Evolutionary conservation across 139 green algal genomes (phyloP), one percentile per base, ranked within the genome.

Genomic region (Chlorella sp.): DNA sequence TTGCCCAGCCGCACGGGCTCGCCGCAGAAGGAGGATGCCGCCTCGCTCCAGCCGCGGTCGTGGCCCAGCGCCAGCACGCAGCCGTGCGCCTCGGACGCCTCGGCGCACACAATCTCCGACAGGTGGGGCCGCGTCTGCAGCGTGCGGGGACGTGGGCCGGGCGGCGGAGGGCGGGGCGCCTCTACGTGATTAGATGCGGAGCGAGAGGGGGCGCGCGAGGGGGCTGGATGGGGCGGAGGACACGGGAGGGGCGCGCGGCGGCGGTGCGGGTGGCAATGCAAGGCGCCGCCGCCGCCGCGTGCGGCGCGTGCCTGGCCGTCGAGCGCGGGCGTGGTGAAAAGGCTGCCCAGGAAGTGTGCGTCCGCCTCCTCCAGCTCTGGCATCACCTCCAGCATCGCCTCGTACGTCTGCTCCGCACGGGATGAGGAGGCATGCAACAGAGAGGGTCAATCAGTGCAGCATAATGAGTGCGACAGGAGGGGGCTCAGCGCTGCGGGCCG

Each of bases 21-120:
- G 6, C 84, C 77, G 73, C 82, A 73, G 58, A 97, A 88, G 3
- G 74, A 72, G 25, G 74, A 83, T 0, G 93, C 93, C 8, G 93
- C 93, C 71, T 97, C 90, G 33, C 92, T 86, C 86, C 88, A 91
- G 33, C 91, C 93, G 74, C 93, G 92, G 78, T 97, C 97, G 82
- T 97, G 93, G 0, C 92, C 93, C 11, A 97, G 81, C 71, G 88
- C 92, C 81, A 96, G 84, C 27, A 94, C 82, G 42, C 87, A 92
- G 4, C 56, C 35, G 60, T 89, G 56, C 9, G 35, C 29, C 15
- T 33, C 12, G 2, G 23, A 38, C 12, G 73, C 64, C 42, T 84
- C 79, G 5, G 46, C 41, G 3, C 48, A 41, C 29, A 84, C 46
- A n/a, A 81, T 29, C 19, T 75, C 64, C 40, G 83, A 58, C 17